A percentile compares a stretch with the other conserved stretches of the same genome.
Evolutionary conservation across 2,329 filamentous ascomycete species (phyloP).

Genomic region (Aspergillus udagawae): DNA sequence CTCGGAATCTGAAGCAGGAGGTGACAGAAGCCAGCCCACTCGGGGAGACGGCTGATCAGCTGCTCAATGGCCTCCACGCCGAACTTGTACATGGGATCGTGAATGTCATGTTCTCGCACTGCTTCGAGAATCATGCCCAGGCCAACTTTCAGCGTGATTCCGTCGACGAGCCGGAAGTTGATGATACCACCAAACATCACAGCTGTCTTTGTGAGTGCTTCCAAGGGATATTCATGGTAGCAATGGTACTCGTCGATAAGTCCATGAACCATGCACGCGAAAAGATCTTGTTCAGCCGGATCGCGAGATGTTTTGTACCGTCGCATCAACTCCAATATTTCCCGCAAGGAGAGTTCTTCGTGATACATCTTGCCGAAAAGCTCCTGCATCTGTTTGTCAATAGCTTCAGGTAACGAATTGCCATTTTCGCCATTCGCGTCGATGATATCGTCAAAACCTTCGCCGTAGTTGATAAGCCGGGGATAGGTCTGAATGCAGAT

Average conservation of each 20-base stretch:
- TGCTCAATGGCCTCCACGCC: conserved; percentile 92
- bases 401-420: conserved; percentile 73
- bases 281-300: conserved; percentile 83
- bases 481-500: conserved; percentile 90
- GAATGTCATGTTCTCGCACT: conserved; percentile 75
- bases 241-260: conserved; percentile 96
- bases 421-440: conserved; percentile 76
- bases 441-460: conserved; percentile 87
- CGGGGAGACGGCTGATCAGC: conserved; percentile 72
- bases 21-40: conserved; percentile 95
- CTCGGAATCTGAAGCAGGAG: conserved; percentile 77
- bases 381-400: conserved; percentile 91
- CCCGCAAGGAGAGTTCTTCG: conserved; percentile 78
- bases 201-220: conserved; percentile 90
- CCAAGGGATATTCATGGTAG: conserved; percentile 92
- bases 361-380: conserved; percentile 98
- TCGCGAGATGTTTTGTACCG: conserved; percentile 85
- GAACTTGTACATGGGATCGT: conserved; percentile 96
- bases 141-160: conserved; percentile 88
- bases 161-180: conserved; percentile 84
- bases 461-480: conserved; percentile 90
- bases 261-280: conserved; percentile 97
- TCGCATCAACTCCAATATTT: conserved; percentile 79
- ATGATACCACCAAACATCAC: conserved; percentile 97
- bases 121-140: conserved; percentile 97